Base-by-base conservation (phyloP, 192 early-diverging fungal genomes). In the Gryganskiella cystojenkinii region DNA sequence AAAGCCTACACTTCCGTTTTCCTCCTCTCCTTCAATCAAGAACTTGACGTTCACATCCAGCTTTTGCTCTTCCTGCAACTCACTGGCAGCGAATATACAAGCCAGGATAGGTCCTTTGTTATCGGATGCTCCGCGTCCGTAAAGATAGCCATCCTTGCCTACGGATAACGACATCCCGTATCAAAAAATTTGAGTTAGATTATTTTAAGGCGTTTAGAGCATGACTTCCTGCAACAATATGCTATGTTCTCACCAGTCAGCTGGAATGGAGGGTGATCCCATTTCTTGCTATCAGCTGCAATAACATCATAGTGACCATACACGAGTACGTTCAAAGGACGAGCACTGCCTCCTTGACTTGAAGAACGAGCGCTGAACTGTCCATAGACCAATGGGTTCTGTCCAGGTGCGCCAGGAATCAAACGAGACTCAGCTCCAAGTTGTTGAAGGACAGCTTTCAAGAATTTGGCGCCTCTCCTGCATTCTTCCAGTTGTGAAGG, bases 291-390 rank as follows among this genome's bases (percentile, higher is more conserved):
- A 44, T 91, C 89, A 0, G 91, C 91, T 17, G 88, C 82, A 84
- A 94, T 92, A 9, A 94, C 93, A 70, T 94, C 93, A 63, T 93
- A 93, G 80, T 94, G 93, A 2, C 91, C 93, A 71, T 94, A 94
- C 2, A 94, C 85, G 31, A 94, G 80, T 2, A 92, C 86, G 56
- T 70, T 72, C 40, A 78, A 50, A 9, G 66, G 72, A 3, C 64
- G 53, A 0, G 37, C 52, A 4, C 61, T 54, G 1, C 50, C 47
- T 15, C 55, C 53, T 40, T 40, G 17, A 6, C 51, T 68, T 33
- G 54, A 43, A 2, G 80, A 55, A 10, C 64, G 35, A 28, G 72
- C 50, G 24, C 75, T 79, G 20, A 80, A 78, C 24, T 78, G 58
- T 8, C 85, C 91, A 61, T 90, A 91, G 2, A 94, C 92, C 25